A percentile compares a stretch with the other conserved stretches of the same genome.
These are phyloP conservation scores for Mortierella sp. DNA, from an alignment of 371 early-diverging fungal genomes.

Conservation along the genomic window DNA sequence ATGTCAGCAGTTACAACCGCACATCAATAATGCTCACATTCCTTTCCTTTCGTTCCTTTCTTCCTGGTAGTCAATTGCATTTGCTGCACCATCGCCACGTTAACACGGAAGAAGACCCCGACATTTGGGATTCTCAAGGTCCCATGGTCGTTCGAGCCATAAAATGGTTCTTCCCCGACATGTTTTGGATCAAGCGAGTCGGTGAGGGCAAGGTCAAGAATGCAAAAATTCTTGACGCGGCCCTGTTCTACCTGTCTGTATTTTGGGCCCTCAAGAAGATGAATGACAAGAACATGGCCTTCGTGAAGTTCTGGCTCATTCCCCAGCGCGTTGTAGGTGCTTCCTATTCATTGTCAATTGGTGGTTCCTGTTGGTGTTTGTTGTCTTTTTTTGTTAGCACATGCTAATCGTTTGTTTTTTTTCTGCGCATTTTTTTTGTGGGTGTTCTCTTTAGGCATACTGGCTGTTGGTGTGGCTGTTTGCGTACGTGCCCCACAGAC, in stretches of 20 bases:
- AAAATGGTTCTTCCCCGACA: constrained; percentile 54
- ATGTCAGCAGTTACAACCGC: too few species aligned
- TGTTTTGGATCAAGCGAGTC: constrained; percentile 33
- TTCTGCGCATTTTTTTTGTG: too few species aligned
- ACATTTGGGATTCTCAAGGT: constrained; percentile 45
- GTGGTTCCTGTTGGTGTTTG: too few species aligned
- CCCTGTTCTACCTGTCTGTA: constrained; percentile 23
- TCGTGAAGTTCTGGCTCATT: constrained; percentile 50
- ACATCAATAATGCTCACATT: too few species aligned
- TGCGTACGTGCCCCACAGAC: constrained; percentile 51
- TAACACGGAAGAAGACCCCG: constrained; percentile 49
- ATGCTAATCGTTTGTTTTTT: not conserved
- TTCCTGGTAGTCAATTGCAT: constrained; percentile 25
- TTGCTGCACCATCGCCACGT: constrained; percentile 49
- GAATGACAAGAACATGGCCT: constrained; percentile 28
- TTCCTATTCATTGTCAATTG: not conserved
- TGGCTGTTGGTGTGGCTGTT: constrained; percentile 52
- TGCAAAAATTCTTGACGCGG: constrained; percentile 15
- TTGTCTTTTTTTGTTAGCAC: not conserved
- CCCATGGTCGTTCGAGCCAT: constrained; percentile 39
- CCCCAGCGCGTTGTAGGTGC: constrained; percentile 46
- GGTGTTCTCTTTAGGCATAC: constrained; percentile 43
- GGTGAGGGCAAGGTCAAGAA: constrained; percentile 19
- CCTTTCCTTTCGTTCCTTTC: not conserved
- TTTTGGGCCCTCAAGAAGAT: constrained; percentile 25